Evolutionary conservation across 1,284 basidiomycete species (phyloP), one percentile per base, ranked within the genome.

Genomic region (Fomitiporia mediterranea): DNA sequence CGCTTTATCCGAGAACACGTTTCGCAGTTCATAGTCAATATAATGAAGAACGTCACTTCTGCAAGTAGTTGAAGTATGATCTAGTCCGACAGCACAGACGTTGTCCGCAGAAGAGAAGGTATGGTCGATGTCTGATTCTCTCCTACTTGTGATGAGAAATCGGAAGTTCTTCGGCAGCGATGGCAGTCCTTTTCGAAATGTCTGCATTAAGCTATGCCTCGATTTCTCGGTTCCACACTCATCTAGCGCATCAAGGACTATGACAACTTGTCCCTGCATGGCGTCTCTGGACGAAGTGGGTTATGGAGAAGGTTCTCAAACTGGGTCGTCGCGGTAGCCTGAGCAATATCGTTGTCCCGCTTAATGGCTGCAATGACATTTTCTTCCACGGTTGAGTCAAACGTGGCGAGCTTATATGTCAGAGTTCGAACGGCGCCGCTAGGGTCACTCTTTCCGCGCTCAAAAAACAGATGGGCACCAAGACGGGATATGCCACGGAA

Each of bases 131-230:
- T n/a, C n/a, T n/a, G n/a, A n/a, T n/a, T n/a, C n/a, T n/a, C n/a
- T n/a, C n/a, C n/a, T n/a, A n/a, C n/a, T n/a, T n/a, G n/a, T n/a
- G n/a, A n/a, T n/a, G n/a, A 55, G 37, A 8, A 55, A 49, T 2
- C 46, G 43, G 30, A 55, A 55, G 17, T 49, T 49, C n/a, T 47
- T 48, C 15, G 43, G 28, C 17, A 49, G 17, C 25, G 27, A 17
- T 1, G 30, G 13, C 44, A 59, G 61, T 51, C 64, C 65, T 6
- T 61, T 61, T 0, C 58, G 60, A 13, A 70, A 44, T 6, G 67
- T 37, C 17, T 39, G 51, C 19, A 72, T 48, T 9, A 70, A 63
- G n/a, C 69, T 66, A 15, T 63, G 59, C 23, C 71, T 66, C 5
- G 60, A 50, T 11, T 38, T 42, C 0, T 9, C 2, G 6, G 39